Evolutionary conservation across 768 basidiomycete species (phyloP).

Genomic region (Kwoniella bestiolae): DNA sequence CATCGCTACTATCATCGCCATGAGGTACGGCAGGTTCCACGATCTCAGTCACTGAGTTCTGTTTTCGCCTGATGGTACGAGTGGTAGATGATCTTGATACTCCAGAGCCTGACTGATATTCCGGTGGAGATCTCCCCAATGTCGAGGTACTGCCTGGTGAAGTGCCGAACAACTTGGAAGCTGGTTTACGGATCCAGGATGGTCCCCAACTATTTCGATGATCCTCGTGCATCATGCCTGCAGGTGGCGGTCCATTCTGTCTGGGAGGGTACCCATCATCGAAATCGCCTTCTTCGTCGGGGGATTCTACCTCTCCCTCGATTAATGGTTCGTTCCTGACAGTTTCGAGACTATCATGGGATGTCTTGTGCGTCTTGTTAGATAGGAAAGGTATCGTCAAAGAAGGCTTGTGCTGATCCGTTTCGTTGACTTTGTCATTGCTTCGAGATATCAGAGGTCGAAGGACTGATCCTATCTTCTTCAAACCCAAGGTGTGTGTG

Average conservation of each 20-base stretch:
- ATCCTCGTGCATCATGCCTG: slow-evolving; percentile 26
- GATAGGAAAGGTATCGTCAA: slow-evolving; percentile 21
- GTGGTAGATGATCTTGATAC: slow-evolving; percentile 4
- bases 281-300: slow-evolving; percentile 11
- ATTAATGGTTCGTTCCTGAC: slow-evolving; percentile 13
- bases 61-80: slow-evolving; percentile 5
- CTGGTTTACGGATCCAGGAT: slow-evolving; percentile 48
- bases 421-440: slow-evolving; percentile 19
- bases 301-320: slow-evolving; percentile 2
- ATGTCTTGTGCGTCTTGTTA: slow-evolving; percentile 6
- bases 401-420: slow-evolving; percentile 5
- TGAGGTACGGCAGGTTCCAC: slow-evolving; percentile 37
- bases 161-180: slow-evolving; percentile 38
- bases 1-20: slow-evolving; percentile 19
- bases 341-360: slow-evolving; percentile 38
- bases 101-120: neutral
- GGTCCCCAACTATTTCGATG: slow-evolving; percentile 31
- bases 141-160: slow-evolving; percentile 28
- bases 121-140: slow-evolving; percentile 2
- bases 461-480: slow-evolving; percentile 39
- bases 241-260: slow-evolving; percentile 38
- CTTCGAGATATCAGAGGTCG: slow-evolving; percentile 32
- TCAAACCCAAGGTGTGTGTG: slow-evolving; percentile 12
- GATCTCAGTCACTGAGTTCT: slow-evolving; percentile 40
- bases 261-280: slow-evolving; percentile 49